These are phyloP conservation scores for Silene vulgaris DNA, from an alignment of 179 eudicot genomes.

Conservation along the genomic window DNA sequence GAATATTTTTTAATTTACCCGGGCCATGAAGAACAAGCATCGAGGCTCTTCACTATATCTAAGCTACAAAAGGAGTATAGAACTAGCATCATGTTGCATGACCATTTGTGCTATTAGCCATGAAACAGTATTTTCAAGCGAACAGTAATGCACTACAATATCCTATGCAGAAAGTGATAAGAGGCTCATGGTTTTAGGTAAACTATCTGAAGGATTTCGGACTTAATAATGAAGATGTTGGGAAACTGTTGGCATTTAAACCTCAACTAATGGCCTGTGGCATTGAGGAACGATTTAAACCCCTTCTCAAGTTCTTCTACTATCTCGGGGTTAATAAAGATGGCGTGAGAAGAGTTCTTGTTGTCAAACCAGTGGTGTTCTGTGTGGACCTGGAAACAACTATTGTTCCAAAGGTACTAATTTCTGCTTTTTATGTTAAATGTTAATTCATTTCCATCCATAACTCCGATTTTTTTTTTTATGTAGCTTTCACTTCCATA, in stretches of 20 bases:
- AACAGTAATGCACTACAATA: slow-evolving; percentile 17
- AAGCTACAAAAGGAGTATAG: not conserved
- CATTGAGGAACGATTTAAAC: slow-evolving; percentile 85
- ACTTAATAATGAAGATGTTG: slow-evolving; percentile 65
- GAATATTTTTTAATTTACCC: too few species aligned
- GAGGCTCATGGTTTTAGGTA: slow-evolving; percentile 48
- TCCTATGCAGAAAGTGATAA: slow-evolving; percentile 21
- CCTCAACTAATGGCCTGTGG: slow-evolving; percentile 86
- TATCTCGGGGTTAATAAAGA: slow-evolving; percentile 76
- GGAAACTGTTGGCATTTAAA: slow-evolving; percentile 68
- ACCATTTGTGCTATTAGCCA: not conserved
- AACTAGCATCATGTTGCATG: slow-evolving; percentile 5
- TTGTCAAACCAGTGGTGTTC: slow-evolving; percentile 72
- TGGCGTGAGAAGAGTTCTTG: slow-evolving; percentile 81
- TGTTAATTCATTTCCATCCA: not conserved
- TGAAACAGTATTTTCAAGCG: not conserved
- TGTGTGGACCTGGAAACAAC: slow-evolving; percentile 67
- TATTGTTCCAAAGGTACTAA: slow-evolving; percentile 78
- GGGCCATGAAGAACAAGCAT: too few species aligned
- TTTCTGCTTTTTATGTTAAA: slow-evolving; percentile 3
- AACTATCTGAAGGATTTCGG: slow-evolving; percentile 81
- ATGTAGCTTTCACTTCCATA: not conserved
- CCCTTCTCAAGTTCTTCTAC: slow-evolving; percentile 79
- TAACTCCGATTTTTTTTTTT: not conserved
- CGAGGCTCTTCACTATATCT: too few species aligned